A percentile compares a stretch with the other conserved stretches of the same genome.
These are phyloP conservation scores for Verticillium dahliae DNA, from an alignment of 2,329 filamentous ascomycete genomes.

Conservation along the genomic window DNA sequence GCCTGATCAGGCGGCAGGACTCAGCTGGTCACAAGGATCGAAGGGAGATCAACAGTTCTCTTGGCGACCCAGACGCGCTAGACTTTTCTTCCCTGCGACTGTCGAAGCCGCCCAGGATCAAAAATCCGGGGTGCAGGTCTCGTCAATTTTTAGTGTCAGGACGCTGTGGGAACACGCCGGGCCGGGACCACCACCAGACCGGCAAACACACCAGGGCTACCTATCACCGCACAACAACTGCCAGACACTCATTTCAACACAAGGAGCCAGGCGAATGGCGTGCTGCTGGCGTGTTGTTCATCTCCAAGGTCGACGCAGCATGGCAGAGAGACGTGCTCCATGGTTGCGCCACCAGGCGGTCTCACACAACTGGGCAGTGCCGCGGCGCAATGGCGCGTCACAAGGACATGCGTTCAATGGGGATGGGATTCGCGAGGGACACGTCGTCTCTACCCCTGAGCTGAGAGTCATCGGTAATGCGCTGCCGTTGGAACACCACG, in stretches of 20 bases:
- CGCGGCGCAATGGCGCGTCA: neutral
- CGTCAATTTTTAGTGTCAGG: neutral
- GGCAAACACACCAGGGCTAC: neutral
- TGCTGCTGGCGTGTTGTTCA: neutral
- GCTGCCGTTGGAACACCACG: neutral
- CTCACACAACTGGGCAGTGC: neutral
- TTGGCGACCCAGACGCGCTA: neutral
- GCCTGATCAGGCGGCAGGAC: neutral
- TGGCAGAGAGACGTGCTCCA: neutral
- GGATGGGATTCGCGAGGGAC: neutral
- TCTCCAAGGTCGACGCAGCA: neutral
- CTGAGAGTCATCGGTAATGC: neutral
- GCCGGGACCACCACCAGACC: neutral
- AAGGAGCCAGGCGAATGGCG: neutral
- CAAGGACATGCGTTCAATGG: neutral
- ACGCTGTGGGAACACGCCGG: neutral
- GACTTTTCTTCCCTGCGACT: neutral
- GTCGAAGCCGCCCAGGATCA: neutral
- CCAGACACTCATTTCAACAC: too few relatives aligned
- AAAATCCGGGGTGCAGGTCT: neutral
- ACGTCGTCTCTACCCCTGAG: neutral
- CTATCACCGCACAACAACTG: neutral
- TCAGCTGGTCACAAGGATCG: neutral
- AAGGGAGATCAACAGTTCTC: neutral
- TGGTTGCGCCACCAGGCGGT: neutral